A percentile compares a stretch with the other conserved stretches of the same genome.
These are phyloP conservation scores for Neurospora sp. DNA, from an alignment of 495 filamentous ascomycete species.

Conservation along the genomic window DNA sequence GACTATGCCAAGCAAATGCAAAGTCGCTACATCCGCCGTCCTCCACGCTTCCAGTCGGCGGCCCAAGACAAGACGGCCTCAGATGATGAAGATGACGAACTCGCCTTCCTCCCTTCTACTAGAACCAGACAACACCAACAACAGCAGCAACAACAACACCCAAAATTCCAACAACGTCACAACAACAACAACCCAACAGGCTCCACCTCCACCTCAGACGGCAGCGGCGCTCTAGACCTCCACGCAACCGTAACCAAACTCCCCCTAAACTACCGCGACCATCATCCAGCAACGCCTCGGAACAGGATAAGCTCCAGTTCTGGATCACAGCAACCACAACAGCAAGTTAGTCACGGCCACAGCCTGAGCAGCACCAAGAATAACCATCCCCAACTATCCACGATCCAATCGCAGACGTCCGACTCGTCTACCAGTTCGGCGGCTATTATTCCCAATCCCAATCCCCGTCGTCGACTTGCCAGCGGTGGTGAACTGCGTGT, in stretches of 20 bases:
- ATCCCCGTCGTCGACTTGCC: background rate
- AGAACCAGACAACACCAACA: background rate
- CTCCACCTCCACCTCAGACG: constrained; percentile 1
- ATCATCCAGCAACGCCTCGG: constrained; percentile 23
- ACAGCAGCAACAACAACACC: background rate
- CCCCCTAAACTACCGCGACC: constrained; percentile 36
- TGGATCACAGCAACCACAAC: constrained; percentile 16
- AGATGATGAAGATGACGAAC: constrained; percentile 47
- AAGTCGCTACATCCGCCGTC: constrained; percentile 46
- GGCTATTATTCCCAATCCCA: constrained; percentile 25
- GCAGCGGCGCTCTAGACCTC: constrained; percentile 39
- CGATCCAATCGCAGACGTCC: constrained; percentile 34
- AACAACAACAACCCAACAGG: background rate
- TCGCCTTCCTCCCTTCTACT: constrained; percentile 64
- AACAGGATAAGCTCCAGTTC: background rate
- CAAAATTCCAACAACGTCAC: background rate
- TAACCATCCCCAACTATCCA: background rate
- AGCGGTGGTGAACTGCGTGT: background rate
- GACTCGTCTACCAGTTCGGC: constrained; percentile 56
- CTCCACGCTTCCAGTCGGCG: constrained; percentile 39
- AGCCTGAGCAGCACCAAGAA: background rate
- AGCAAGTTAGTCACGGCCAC: constrained; percentile 7
- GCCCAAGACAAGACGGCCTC: background rate
- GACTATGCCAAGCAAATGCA: constrained; percentile 23
- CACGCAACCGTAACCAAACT: constrained; percentile 44